Conservation (phyloP, 495 filamentous ascomycete species). For the Penicillium psychrofluorescens region DNA sequence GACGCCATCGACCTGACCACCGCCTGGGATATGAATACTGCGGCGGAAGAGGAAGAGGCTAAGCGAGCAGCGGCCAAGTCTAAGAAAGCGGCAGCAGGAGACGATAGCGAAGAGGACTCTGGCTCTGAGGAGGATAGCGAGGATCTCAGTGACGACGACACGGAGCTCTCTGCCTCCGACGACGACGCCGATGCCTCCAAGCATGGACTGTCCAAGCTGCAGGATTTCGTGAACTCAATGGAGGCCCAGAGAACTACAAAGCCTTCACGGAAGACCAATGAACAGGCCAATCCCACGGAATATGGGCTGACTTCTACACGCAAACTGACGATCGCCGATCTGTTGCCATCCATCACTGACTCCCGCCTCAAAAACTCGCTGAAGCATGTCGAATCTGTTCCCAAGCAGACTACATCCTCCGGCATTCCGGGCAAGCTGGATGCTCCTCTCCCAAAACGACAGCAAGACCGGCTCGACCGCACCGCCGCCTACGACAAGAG, state of each 20-base stretch:
- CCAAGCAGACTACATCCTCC: slow-evolving; percentile 26
- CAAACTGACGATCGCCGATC: slow-evolving; percentile 75
- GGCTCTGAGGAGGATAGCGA: slow-evolving; percentile 35
- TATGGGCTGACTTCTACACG: slow-evolving; percentile 51
- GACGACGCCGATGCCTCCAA: slow-evolving; percentile 53
- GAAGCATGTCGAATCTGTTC: slow-evolving; percentile 50
- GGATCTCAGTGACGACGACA: slow-evolving; percentile 44
- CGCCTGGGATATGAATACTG: slow-evolving; percentile 67
- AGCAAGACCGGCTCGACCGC: slow-evolving; percentile 85
- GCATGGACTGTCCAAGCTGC: slow-evolving; percentile 55
- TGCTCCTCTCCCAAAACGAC: slow-evolving; percentile 78
- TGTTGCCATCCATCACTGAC: slow-evolving; percentile 68
- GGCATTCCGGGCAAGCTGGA: slow-evolving; percentile 67
- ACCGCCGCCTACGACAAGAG: slow-evolving; percentile 80
- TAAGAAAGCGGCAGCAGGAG: slow-evolving; percentile 19
- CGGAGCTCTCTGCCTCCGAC: slow-evolving; percentile 44
- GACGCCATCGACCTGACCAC: slow-evolving; percentile 80
- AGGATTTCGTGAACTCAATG: slow-evolving; percentile 65
- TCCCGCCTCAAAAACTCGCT: slow-evolving; percentile 71
- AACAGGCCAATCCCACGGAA: slow-evolving; percentile 48
- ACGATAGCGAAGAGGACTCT: slow-evolving; percentile 27
- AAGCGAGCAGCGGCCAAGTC: slow-evolving; percentile 23
- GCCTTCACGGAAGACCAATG: slow-evolving; percentile 30
- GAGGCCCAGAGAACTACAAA: slow-evolving; percentile 28
- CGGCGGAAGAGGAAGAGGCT: slow-evolving; percentile 37